Base-by-base conservation (phyloP, 1,139 yeast genomes). In the Lodderomyces pseudojiufengensis region DNA sequence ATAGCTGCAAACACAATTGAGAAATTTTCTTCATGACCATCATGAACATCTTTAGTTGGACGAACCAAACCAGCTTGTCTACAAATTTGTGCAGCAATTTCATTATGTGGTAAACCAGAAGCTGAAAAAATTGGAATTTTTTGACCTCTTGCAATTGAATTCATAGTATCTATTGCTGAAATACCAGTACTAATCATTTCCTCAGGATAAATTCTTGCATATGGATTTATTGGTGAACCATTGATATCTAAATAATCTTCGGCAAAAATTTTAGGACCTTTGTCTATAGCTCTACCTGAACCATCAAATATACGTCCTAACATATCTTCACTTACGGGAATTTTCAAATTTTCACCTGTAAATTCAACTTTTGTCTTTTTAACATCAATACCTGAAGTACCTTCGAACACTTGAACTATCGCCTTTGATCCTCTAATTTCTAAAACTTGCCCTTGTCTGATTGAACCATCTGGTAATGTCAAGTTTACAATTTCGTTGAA, bases 181-280 rank as follows among this genome's bases (percentile, higher is more conserved):
- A 92, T 76, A 77, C 99, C 99, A 20, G 98, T 92, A 38, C 97
- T 88, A 55, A 92, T 92, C 98, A 92, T 92, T 73, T 92, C 99
- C 72, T 92, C 98, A 16, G 99, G 99, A 60, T 94, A 92, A 51
- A 92, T 92, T 72, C 99, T 94, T 34, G 97, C 95, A 62, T 69
- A 92, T 35, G 99, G 99, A 61, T 92, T 92, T 62, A 92, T 92
- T 55, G 99, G 98, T 29, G 97, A 88, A 43, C 99, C 99, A 61
- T 92, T 92, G 58, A 92, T 94, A 63, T 92, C 99, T 63, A 94
- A 74, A 63, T 87, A 92, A 63, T 92, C 99, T 65, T 92, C 99
- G 37, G 99, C 98, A 59, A 92, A 84, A 40, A 92, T 95, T 65
- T 85, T 85, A 48, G 99, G 99, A 43, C 99, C 99, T 55, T 87